Evolutionary conservation across 2,329 filamentous ascomycete genomes (phyloP), one percentile per base, ranked within the genome.

Genomic region (Ascochyta rabiei): DNA sequence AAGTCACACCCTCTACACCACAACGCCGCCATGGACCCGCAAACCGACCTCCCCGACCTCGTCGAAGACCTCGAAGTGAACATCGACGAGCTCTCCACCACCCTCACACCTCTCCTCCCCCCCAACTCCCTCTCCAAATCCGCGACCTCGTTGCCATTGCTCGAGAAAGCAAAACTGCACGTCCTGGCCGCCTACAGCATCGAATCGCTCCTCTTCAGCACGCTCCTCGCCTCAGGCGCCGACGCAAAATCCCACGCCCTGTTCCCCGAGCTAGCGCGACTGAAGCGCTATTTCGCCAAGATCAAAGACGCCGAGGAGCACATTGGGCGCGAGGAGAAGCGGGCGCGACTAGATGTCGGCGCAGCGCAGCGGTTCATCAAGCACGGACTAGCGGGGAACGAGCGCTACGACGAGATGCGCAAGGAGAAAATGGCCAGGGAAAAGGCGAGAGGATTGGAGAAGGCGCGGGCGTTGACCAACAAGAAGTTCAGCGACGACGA

Each of bases 141-240:
- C 52, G 86, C 91, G 5, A 87, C 86, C 50, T 91, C 91, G 71
- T 82, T 98, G 7, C 93, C 93, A 1, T 82, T 98, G n/a, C 82
- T 99, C 57, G 93, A 98, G 80, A 93, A 91, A 78, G 92, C 95
- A 7, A 97, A 98, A 78, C 86, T 97, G 56, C 91, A 96, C 72
- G 88, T 95, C n/a, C 81, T 96, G 18, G 82, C 88, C 46, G 89
- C 91, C 16, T 99, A 98, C 74, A 85, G 93, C 0, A 88, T 99
- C 60, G 93, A 98, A 70, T 96, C 93, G 0, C 80, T 96, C 9
- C 79, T 99, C 7, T 98, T 96, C 76, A 89, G 89, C 47, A 88
- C 89, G 59, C 81, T 99, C 19, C 87, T 88, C 58, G 83, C 97
- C 8, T 87, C 91, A 63, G 91, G 89, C 53, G 82, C 88, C 26